Evolutionary conservation across 148 eudicot genomes (phyloP), one percentile per base, ranked within the genome.

Genomic region (Chenopodium album): DNA sequence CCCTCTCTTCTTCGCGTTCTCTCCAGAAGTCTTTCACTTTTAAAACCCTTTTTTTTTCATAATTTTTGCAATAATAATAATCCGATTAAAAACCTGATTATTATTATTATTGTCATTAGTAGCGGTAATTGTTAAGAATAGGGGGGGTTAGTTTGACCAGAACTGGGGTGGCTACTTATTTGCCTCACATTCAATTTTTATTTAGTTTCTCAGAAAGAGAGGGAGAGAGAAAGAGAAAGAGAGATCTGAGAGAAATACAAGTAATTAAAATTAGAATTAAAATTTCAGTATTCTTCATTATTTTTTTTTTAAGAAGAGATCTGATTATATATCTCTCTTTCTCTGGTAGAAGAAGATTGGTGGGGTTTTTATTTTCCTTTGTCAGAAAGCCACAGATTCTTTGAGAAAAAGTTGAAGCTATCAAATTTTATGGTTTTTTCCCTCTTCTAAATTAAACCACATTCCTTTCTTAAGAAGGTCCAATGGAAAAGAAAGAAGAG

Each of bases 71-170:
- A 41, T 41, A 41, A 41, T 41, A 41, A 79, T 83, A 66, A 78
- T 75, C 67, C 78, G 79, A 66, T 52, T 71, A 14, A 41, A 6
- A 41, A 65, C 32, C 50, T 48, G 20, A 44, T 72, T 37, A 76
- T 82, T 76, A 56, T 5, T 34, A 34, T 82, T 76, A 56, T 41
- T 41, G 44, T 76, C 34, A 76, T 67, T 82, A 82, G 71, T 81
- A 65, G 37, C 20, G 71, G 12, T 69, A 47, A 73, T 29, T 80
- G 52, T 65, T 75, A 74, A n/a, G 12, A 12, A n/a, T 13, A 28
- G 34, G 46, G 64, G 64, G 52, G 32, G 76, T 74, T 74, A 69
- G 79, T 85, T 85, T 85, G 84, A 85, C 87, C 80, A 85, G 72
- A 67, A 37, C 23, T 52, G 67, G 72, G 68, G 64, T 60, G 83